Percentiles rank a stretch among this genome's conserved stretches.
Conservation (phyloP, 306 rosid genomes). For the Dalbergia cultrata region DNA sequence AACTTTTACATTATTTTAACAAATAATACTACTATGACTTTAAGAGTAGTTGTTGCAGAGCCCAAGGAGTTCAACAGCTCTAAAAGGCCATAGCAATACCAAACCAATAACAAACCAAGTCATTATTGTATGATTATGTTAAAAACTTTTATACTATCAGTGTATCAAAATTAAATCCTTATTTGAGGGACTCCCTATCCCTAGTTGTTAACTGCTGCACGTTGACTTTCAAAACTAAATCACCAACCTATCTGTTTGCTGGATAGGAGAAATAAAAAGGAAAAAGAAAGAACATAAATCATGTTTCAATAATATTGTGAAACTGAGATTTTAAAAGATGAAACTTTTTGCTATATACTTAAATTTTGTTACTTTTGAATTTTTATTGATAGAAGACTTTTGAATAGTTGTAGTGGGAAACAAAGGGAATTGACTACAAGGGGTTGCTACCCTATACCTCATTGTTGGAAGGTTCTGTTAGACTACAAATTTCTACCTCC, state of each 20-base stretch:
- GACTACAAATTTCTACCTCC: constrained; percentile 5
- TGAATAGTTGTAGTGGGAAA: not conserved
- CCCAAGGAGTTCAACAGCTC: no score
- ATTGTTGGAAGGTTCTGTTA: not conserved
- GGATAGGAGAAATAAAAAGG: not conserved
- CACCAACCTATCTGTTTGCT: not conserved
- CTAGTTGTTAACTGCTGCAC: not conserved
- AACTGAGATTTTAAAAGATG: no score
- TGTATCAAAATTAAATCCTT: not conserved
- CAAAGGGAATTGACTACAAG: constrained; percentile 4
- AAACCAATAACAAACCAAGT: no score
- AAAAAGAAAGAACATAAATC: not conserved
- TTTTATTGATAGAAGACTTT: not conserved
- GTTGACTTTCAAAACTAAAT: not conserved
- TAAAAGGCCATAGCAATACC: no score
- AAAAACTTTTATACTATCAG: no score
- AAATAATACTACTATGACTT: no score
- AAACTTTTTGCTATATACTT: constrained; percentile 7
- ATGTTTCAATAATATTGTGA: not conserved
- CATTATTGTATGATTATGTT: no score
- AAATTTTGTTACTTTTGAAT: not conserved
- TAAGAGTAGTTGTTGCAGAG: no score
- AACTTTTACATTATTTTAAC: no score
- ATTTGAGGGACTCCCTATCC: not conserved
- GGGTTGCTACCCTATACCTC: not conserved